Evolutionary conservation across 2,329 filamentous ascomycete genomes (phyloP), one percentile per base, ranked within the genome.

Genomic region (Diplodia corticola): DNA sequence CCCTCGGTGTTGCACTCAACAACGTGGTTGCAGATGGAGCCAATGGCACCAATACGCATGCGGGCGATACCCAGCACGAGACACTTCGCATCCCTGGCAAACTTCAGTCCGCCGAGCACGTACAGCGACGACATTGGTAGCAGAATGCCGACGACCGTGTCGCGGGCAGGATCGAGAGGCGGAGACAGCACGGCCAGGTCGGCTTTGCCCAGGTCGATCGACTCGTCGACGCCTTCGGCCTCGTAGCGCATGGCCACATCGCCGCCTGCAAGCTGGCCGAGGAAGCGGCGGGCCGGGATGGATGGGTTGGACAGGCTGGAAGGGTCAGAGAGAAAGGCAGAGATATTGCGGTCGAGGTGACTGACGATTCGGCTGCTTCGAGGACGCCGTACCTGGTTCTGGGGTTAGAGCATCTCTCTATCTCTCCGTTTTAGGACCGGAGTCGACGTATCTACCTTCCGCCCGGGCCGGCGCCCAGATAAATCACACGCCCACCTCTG

Each of bases 21-120:
- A 26, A 77, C 67, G 50, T 75, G 55, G 37, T 69, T 63, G 68
- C 77, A 77, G 13, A 70, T 57, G 63, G 71, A 78, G 10, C 57
- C 57, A 13, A 61, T 61, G 57, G 57, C 57, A 13, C 57, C 57
- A 7, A 61, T 49, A 28, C 57, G 57, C 26, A 49, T 33, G 44
- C 57, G 57, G 0, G 57, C 57, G 10, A 61, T 44, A 2, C 57
- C 57, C 40, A 61, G 44, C 28, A 61, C 57, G n/a, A 61, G 57
- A 26, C 57, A 61, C 4, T 26, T 40, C 17, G 17, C 17, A n/a
- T 49, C 57, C 17, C 26, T 49, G 5, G 57, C 57, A 28, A 49
- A 49, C 20, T 61, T 61, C 15, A 61, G 57, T 10, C 57, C 57
- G 44, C 57, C 57, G 13, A 61, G 57, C 12, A 61, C 57, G 28